These are phyloP conservation scores for Lantana camara DNA, from an alignment of 257 asterid genomes.

Conservation along the genomic window DNA sequence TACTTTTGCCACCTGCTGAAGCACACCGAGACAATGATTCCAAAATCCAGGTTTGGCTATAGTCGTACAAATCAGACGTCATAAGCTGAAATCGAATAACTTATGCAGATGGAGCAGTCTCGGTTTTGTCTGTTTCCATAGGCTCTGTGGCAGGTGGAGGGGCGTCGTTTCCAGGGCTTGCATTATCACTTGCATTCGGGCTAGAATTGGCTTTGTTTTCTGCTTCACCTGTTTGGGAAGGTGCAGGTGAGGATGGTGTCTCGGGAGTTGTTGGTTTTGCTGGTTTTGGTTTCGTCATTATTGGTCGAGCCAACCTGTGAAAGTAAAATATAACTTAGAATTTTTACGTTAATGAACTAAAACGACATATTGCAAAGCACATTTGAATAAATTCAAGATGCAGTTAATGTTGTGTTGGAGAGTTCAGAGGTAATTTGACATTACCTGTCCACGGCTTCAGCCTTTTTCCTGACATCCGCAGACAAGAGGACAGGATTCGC, in stretches of 20 bases:
- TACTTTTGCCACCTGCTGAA: not conserved
- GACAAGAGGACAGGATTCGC: slow-evolving; percentile 71
- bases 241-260: slow-evolving; percentile 51
- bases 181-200: slow-evolving; percentile 28
- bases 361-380: not conserved
- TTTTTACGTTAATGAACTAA: not conserved
- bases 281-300: slow-evolving; percentile 87
- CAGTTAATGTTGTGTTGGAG: not conserved
- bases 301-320: slow-evolving; percentile 79
- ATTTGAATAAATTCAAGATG: not conserved
- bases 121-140: slow-evolving; percentile 73
- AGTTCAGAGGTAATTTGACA: not conserved
- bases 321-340: not conserved
- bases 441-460: slow-evolving; percentile 86
- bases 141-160: slow-evolving; percentile 52
- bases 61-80: slow-evolving; percentile 20
- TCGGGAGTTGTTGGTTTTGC: slow-evolving; percentile 73
- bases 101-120: slow-evolving; percentile 33
- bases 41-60: slow-evolving; percentile 8
- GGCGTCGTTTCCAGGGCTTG: slow-evolving; percentile 40
- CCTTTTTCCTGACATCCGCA: slow-evolving; percentile 73
- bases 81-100: not conserved
- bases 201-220: slow-evolving; percentile 31
- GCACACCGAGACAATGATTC: slow-evolving; percentile 13
- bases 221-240: slow-evolving; percentile 56